A percentile compares a stretch with the other conserved stretches of the same genome.
phyloP scores from a whole-genome alignment of 768 basidiomycete species.

The Favolaschia claudopus region DNA sequence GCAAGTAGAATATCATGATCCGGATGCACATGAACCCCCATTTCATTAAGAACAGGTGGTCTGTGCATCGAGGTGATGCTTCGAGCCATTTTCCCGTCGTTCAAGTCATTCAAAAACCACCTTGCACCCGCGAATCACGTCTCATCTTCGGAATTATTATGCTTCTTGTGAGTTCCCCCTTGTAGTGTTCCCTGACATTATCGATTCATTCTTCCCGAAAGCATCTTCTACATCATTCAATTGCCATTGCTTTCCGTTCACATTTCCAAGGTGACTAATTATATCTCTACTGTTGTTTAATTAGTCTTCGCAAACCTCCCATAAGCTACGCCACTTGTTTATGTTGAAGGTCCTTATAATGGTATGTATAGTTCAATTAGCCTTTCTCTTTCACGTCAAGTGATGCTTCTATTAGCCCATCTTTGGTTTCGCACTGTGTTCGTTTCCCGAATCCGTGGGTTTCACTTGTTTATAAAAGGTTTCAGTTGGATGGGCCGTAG shows the following conservation, averaged over 20 bases:
- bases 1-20: neutral
- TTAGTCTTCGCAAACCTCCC: neutral
- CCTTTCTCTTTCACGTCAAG: neutral
- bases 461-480: neutral
- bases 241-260: conserved; percentile 27
- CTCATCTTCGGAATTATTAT: conserved; percentile 49
- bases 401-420: conserved; percentile 19
- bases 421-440: conserved; percentile 31
- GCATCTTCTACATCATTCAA: conserved; percentile 31
- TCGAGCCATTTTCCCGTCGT: conserved; percentile 27
- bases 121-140: conserved; percentile 54
- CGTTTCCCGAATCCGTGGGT: neutral
- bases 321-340: conserved; percentile 28
- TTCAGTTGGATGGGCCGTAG: conserved; percentile 31
- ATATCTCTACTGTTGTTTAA: neutral
- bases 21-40: neutral
- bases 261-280: conserved; percentile 23
- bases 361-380: conserved; percentile 1
- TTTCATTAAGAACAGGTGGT: conserved; percentile 18
- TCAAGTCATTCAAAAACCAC: conserved; percentile 52
- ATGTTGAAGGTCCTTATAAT: conserved; percentile 31
- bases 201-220: neutral
- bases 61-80: conserved; percentile 31
- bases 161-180: conserved; percentile 10
- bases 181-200: neutral